Evolutionary conservation across 495 filamentous ascomycete genomes (phyloP), one percentile per base, ranked within the genome.

Genomic region (Rhypophila decipiens): DNA sequence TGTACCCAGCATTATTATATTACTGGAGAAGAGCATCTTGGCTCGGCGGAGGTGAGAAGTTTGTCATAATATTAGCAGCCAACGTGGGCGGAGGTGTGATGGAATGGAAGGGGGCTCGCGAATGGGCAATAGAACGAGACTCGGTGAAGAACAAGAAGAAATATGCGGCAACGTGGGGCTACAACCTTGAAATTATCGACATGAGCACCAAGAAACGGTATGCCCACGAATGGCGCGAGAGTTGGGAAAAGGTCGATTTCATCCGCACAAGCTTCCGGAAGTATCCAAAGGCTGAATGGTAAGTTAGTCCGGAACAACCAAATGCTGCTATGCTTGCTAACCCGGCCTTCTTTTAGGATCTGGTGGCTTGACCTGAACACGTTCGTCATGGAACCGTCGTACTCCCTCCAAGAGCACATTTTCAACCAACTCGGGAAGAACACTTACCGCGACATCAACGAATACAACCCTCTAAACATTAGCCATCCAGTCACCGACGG

Each of bases 301-400:
- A 76, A 60, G 80, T 57, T 50, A 39, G 38, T 5, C 37, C n/a
- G 13, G 19, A 31, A 5, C 9, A 13, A 15, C 29, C 20, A 12
- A 23, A 11, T 10, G 21, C 31, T 39, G 1, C 21, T 22, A 2
- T 15, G 21, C 34, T 24, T 15, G 17, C 37, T 44, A 31, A 45
- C 69, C 71, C 61, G 70, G 42, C 35, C 12, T 47, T 31, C 12
- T 21, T 47, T 19, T 53, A 96, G 90, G 90, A 93, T 99, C 56
- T 99, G 93, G 93, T 99, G 94, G 94, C 73, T 99, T 33, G 93
- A 99, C 63, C 80, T 97, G 10, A 91, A 95, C 63, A 99, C 94
- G 15, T 95, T 94, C 65, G 83, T 99, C 57, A 97, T 99, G 94
- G 91, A 99, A 56, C 86, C 88, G 12, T 85, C 83, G 8, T 87